Evolutionary conservation across 2,329 filamentous ascomycete species (phyloP), one percentile per base, ranked within the genome.

Genomic region (Colletotrichum tropicale): DNA sequence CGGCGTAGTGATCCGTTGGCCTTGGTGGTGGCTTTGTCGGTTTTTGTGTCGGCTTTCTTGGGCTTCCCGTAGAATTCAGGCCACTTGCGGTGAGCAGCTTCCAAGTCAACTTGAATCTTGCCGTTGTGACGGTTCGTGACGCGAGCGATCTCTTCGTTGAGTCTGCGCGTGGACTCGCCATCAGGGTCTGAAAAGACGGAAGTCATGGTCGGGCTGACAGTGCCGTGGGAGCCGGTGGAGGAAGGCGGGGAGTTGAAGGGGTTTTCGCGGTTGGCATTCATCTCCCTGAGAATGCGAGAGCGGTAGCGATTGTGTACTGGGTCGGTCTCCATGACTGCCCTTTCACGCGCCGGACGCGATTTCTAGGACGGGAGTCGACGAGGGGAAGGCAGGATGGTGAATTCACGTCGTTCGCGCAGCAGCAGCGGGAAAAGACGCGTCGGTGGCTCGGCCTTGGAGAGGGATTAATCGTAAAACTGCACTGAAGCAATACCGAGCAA

Each of bases 221-320:
- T 90, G 81, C 89, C 89, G 82, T 91, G 89, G 68, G 88, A 89
- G 71, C 89, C 89, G 34, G 89, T 91, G 8, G 89, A 91, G 8
- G 89, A 90, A 24, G 89, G 89, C 7, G 90, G 90, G 24, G 89
- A 91, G 82, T 89, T 90, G 84, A 90, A 91, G 8, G 89, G 89
- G 81, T 91, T 89, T 75, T 89, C 86, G 81, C 87, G 85, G 82
- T 88, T 87, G 77, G 87, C 84, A 65, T 88, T 86, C 87, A 89
- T 89, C 83, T 89, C 88, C 82, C 88, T 86, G 79, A 88, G 84
- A 76, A 88, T 87, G 78, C 86, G 86, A 80, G 86, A 88, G 79
- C 86, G 86, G 83, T 87, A 88, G 79, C 86, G 84, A 79, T 77
- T 84, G 71, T 81, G 80, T 62, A 81, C 80, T 38, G 77, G 74